Percentiles rank a stretch among this genome's conserved stretches.
Conservation (phyloP, 2,329 filamentous ascomycete genomes). For the Beauveria brongniartii region DNA sequence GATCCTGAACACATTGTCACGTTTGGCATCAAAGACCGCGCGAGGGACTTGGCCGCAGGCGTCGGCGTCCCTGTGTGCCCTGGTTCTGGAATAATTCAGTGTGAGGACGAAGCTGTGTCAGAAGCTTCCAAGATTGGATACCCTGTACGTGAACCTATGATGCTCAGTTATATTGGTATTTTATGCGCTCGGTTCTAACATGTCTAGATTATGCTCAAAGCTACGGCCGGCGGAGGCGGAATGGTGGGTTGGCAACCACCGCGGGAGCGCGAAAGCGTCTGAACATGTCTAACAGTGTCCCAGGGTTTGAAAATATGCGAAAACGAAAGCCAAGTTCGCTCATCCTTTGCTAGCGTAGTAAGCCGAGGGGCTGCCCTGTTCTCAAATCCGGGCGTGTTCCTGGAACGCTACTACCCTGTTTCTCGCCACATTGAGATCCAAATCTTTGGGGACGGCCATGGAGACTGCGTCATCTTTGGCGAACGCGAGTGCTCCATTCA, state of each 20-base stretch:
- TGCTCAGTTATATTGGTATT: too few relatives aligned
- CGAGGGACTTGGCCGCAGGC: constrained; percentile 42
- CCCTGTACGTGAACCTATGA: neutral
- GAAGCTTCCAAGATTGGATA: constrained; percentile 1
- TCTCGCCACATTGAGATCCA: constrained; percentile 38
- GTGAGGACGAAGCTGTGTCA: neutral
- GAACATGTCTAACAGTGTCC: constrained; percentile 6
- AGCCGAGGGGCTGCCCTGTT: constrained; percentile 13
- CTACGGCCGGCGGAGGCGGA: constrained; percentile 34
- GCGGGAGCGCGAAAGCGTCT: neutral
- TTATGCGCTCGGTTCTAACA: neutral
- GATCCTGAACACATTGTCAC: constrained; percentile 42
- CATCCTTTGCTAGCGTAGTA: neutral
- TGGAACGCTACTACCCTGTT: constrained; percentile 30
- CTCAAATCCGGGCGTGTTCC: constrained; percentile 22
- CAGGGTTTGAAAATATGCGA: neutral
- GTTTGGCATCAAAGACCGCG: constrained; percentile 52
- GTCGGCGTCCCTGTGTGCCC: constrained; percentile 36
- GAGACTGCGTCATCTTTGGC: constrained; percentile 27
- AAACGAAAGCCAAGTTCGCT: neutral
- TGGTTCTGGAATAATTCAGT: constrained; percentile 15
- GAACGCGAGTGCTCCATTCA: constrained; percentile 40
- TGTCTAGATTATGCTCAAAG: constrained; percentile 31
- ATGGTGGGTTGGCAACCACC: constrained; percentile 22
- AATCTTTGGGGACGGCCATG: constrained; percentile 32